Conservation (phyloP, 306 rosid species). For the Vigna unguiculata region DNA sequence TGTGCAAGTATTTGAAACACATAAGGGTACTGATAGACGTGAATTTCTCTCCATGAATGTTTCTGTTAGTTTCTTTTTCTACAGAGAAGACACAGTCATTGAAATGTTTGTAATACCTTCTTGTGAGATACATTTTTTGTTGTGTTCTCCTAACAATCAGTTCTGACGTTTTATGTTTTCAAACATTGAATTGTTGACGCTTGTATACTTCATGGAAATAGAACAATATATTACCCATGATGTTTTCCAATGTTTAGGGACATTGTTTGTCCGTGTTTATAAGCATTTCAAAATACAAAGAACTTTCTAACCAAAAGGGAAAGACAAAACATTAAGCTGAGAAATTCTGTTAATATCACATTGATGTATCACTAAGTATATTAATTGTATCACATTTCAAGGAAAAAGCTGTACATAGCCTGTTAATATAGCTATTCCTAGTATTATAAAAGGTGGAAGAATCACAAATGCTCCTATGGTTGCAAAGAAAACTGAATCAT, state of each 20-base stretch:
- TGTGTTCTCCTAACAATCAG: conserved; percentile 2
- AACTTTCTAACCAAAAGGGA: conserved; percentile 10
- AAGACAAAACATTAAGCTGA: conserved; percentile 7
- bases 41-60: conserved; percentile 14
- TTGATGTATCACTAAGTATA: conserved; percentile 1
- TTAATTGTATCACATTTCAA: conserved; percentile 44
- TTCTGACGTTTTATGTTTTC: neutral
- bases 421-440: conserved; percentile 85
- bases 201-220: neutral
- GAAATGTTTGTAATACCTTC: conserved; percentile 10
- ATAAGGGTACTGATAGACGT: neutral
- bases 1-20: conserved; percentile 29
- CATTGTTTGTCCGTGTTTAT: neutral
- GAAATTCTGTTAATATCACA: conserved; percentile 22
- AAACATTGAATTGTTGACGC: neutral
- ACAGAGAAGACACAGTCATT: neutral
- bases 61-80: neutral
- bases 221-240: conserved; percentile 3
- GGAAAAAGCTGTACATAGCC: conserved; percentile 98
- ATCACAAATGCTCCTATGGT: conserved; percentile 90
- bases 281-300: neutral
- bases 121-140: neutral
- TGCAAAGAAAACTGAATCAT: conserved; percentile 88
- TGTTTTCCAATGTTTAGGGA: neutral
- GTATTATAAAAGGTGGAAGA: conserved; percentile 88